These are phyloP conservation scores for Xerocomus spinulosus DNA, from an alignment of 768 basidiomycete species.

Conservation along the genomic window DNA sequence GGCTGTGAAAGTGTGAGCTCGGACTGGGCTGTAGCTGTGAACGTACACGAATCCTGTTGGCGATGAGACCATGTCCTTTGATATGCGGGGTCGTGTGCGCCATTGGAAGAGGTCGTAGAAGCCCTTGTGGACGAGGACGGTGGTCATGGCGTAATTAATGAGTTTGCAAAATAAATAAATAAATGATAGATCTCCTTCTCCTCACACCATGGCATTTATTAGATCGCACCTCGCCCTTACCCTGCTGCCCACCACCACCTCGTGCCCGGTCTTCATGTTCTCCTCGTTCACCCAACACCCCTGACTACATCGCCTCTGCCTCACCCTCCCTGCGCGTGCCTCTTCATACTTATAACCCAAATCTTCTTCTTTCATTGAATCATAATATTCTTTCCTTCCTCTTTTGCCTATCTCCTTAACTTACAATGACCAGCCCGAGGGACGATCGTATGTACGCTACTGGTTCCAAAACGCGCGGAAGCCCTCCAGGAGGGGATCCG, in stretches of 20 bases:
- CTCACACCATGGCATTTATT: too few relatives aligned
- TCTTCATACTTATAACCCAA: constrained; percentile 49
- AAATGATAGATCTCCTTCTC: too few relatives aligned
- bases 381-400: constrained; percentile 41
- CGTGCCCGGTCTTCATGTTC: constrained; percentile 51
- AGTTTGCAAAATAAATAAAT: neutral
- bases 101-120: constrained; percentile 83
- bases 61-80: constrained; percentile 84
- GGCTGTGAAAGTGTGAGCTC: constrained; percentile 39
- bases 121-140: constrained; percentile 33
- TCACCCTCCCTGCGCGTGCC: constrained; percentile 42
- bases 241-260: constrained; percentile 41
- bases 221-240: constrained; percentile 35
- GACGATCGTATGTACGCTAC: constrained; percentile 68
- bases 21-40: neutral
- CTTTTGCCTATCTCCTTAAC: constrained; percentile 55
- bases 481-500: constrained; percentile 59
- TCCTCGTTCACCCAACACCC: constrained; percentile 42
- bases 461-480: constrained; percentile 58
- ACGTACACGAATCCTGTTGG: constrained; percentile 84
- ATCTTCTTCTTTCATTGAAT: constrained; percentile 46
- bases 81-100: constrained; percentile 66
- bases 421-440: constrained; percentile 65
- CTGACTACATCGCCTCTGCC: constrained; percentile 44
- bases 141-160: neutral